These are phyloP conservation scores for Torulaspora gathmanii DNA, from an alignment of 805 yeast genomes.

Conservation along the genomic window DNA sequence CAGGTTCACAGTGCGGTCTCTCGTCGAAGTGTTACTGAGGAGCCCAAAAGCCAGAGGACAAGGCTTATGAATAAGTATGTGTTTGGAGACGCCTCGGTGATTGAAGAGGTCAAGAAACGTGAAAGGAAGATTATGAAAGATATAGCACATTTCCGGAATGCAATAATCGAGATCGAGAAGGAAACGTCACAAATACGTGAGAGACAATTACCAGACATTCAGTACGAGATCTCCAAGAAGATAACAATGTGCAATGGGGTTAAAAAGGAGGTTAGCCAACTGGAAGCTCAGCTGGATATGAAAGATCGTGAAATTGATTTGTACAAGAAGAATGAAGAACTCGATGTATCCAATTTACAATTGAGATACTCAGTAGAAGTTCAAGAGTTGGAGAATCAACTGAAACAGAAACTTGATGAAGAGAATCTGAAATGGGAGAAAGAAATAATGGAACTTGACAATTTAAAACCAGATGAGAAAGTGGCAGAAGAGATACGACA, in stretches of 20 bases:
- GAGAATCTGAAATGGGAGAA: slow-evolving; percentile 21
- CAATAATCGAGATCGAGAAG: slow-evolving; percentile 28
- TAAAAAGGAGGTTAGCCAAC: slow-evolving; percentile 20
- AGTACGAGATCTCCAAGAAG: slow-evolving; percentile 26
- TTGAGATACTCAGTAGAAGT: slow-evolving; percentile 22
- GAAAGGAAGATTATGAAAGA: slow-evolving; percentile 33
- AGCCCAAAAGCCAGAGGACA: slow-evolving; percentile 12
- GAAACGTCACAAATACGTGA: slow-evolving; percentile 21
- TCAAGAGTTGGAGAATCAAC: slow-evolving; percentile 24
- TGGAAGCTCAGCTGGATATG: slow-evolving; percentile 19
- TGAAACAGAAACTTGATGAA: slow-evolving; percentile 19
- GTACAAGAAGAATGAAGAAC: slow-evolving; percentile 18
- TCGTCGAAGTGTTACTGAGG: slow-evolving; percentile 9
- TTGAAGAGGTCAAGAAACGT: slow-evolving; percentile 32
- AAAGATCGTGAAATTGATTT: slow-evolving; percentile 21
- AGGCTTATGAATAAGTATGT: slow-evolving; percentile 26
- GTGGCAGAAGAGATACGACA: slow-evolving; percentile 27
- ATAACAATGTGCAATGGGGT: slow-evolving; percentile 21
- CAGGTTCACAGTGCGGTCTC: slow-evolving; percentile 11
- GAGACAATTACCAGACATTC: slow-evolving; percentile 23
- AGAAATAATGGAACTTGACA: slow-evolving; percentile 24
- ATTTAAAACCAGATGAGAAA: slow-evolving; percentile 33
- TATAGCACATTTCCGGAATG: slow-evolving; percentile 26
- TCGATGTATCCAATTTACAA: slow-evolving; percentile 21
- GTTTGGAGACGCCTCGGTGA: slow-evolving; percentile 32